These are phyloP conservation scores for Isatis tinctoria DNA, from an alignment of 345 rosid species.

Conservation along the genomic window DNA sequence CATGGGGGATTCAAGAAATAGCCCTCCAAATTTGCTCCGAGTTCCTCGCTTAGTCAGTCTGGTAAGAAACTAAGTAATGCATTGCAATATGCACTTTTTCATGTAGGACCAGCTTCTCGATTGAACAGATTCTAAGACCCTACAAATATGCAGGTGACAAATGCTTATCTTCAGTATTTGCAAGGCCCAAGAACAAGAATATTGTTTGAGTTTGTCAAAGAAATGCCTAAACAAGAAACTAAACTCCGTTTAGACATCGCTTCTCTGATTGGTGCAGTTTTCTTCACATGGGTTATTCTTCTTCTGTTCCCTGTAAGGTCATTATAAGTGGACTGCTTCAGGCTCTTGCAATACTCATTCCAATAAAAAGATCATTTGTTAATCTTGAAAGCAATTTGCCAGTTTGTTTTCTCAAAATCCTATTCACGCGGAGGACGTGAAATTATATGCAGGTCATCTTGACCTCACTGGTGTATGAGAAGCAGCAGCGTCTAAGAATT, in stretches of 20 bases:
- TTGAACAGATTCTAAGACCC: slow-evolving; percentile 42
- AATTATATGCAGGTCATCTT: slow-evolving; percentile 74
- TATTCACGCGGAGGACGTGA: too few relatives aligned
- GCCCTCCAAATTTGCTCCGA: slow-evolving; percentile 39
- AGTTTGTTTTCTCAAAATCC: neutral
- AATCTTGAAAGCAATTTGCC: neutral
- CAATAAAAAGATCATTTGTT: neutral
- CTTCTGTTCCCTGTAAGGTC: slow-evolving; percentile 82
- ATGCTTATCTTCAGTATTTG: slow-evolving; percentile 65
- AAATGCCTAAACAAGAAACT: slow-evolving; percentile 62
- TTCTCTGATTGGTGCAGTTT: slow-evolving; percentile 72
- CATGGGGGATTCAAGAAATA: slow-evolving; percentile 21
- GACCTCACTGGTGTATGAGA: slow-evolving; percentile 74
- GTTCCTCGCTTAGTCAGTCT: slow-evolving; percentile 70
- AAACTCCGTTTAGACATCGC: slow-evolving; percentile 51
- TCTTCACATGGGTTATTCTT: slow-evolving; percentile 46
- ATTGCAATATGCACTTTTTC: too few relatives aligned
- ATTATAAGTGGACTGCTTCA: neutral
- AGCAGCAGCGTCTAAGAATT: slow-evolving; percentile 67
- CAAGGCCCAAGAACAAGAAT: slow-evolving; percentile 49
- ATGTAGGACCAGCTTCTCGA: slow-evolving; percentile 34
- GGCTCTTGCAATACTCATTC: neutral
- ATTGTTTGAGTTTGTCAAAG: slow-evolving; percentile 63
- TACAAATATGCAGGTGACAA: slow-evolving; percentile 52
- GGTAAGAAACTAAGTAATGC: slow-evolving; percentile 42